Evolutionary conservation across 2,329 filamentous ascomycete genomes (phyloP).

Genomic region (Scorias spongiosa): DNA sequence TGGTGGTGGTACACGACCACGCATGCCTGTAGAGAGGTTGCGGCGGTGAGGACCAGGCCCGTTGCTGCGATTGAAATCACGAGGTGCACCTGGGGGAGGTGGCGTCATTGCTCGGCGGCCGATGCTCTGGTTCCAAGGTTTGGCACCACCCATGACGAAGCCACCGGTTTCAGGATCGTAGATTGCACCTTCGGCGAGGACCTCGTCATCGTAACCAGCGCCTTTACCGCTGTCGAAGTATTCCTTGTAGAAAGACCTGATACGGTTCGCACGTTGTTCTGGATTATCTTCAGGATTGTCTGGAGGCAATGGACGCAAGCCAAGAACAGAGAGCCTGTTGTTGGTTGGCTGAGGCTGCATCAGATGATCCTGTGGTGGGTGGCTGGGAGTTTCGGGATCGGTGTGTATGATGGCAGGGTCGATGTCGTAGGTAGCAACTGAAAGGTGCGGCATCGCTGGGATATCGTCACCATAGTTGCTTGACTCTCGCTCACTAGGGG

Average conservation of each 20-base stretch:
- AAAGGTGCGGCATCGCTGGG: conserved; percentile 4
- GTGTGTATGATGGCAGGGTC: conserved; percentile 12
- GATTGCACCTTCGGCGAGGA: conserved; percentile 46
- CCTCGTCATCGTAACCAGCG: conserved; percentile 46
- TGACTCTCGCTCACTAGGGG: conserved; percentile 5
- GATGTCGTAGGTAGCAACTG: conserved; percentile 9
- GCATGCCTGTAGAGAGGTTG: conserved; percentile 25
- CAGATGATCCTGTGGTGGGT: conserved; percentile 4
- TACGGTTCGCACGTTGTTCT: conserved; percentile 86
- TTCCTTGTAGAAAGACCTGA: conserved; percentile 97
- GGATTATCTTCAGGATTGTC: conserved; percentile 80
- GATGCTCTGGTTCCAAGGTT: conserved; percentile 68
- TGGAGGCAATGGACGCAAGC: conserved; percentile 71
- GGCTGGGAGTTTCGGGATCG: conserved; percentile 2
- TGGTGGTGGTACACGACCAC: conserved; percentile 13
- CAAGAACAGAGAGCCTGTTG: conserved; percentile 37
- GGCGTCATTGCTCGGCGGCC: conserved; percentile 91
- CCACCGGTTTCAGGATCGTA: conserved; percentile 43
- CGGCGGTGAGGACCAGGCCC: conserved; percentile 23
- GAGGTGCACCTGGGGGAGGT: conserved; percentile 52
- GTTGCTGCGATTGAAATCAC: conserved; percentile 24
- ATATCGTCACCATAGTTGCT: conserved; percentile 16
- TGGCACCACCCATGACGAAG: conserved; percentile 41
- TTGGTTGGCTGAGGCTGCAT: conserved; percentile 7
- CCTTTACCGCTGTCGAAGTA: conserved; percentile 68